Base-by-base conservation (phyloP, 805 yeast genomes). In the Cyberlindnera xylosilytica region DNA sequence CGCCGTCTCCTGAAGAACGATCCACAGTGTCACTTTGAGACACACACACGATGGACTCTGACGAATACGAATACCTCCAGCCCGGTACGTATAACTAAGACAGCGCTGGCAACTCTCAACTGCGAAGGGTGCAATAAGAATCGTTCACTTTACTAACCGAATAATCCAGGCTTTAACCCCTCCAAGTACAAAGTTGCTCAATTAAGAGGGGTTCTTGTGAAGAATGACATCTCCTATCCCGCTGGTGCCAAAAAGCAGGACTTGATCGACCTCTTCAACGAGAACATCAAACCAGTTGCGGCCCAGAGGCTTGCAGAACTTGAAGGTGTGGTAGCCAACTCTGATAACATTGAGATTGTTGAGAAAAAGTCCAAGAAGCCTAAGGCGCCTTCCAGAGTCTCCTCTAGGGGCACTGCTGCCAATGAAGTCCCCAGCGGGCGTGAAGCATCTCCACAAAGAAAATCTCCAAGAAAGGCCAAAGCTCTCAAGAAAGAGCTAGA, bases 91-190 rank as follows among this genome's bases (percentile, higher is more conserved):
- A n/a, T n/a, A n/a, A n/a, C n/a, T n/a, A n/a, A n/a, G n/a, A n/a
- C n/a, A n/a, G n/a, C n/a, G n/a, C n/a, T n/a, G n/a, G n/a, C n/a
- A n/a, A n/a, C n/a, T n/a, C n/a, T n/a, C n/a, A n/a, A n/a, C n/a
- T n/a, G n/a, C n/a, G n/a, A n/a, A n/a, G n/a, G n/a, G n/a, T n/a
- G n/a, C n/a, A n/a, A n/a, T n/a, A n/a, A n/a, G n/a, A n/a, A n/a
- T n/a, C n/a, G n/a, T n/a, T n/a, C n/a, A n/a, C n/a, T n/a, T n/a
- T n/a, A n/a, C n/a, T n/a, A n/a, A n/a, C n/a, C n/a, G n/a, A n/a
- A n/a, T n/a, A n/a, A n/a, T n/a, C 7, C 59, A 62, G 87, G 73
- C n/a, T 87, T 86, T 61, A 81, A 88, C 57, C 84, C 91, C 6
- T 65, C 72, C 20, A 66, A 72, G 30, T 66, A 84, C 50, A 83